Evolutionary conservation across 768 basidiomycete genomes (phyloP), one percentile per base, ranked within the genome.

Genomic region (Agaricus subrufescens): DNA sequence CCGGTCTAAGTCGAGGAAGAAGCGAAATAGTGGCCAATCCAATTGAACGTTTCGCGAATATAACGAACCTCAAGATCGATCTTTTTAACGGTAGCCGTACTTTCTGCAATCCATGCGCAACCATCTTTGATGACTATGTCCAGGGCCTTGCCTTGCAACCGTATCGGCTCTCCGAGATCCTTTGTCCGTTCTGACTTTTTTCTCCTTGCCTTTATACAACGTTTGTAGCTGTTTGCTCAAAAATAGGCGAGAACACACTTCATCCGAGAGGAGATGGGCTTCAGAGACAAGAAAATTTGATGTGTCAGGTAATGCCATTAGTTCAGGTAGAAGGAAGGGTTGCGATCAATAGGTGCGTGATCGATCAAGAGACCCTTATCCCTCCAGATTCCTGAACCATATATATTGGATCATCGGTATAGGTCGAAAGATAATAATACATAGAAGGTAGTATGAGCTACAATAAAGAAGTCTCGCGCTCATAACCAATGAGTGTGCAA

Each of bases 91-190:
- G 86, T 77, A 54, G 85, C 82, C 0, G 91, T 87, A 64, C 88
- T 95, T 67, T 94, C 95, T 25, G 90, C 94, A 45, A 92, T 85
- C 91, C 91, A 98, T 0, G 84, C 92, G 23, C 81, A 69, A 39
- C 82, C 77, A 4, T 78, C 87, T 37, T 77, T 72, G 45, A 97
- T 70, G 26, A 83, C 72, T 5, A 97, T 74, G 25, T 79, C 83
- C 38, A 98, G 71, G 3, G 93, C 84, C 64, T 87, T 93, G 29
- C 87, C 88, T 6, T 76, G 64, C 37, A 97, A 78, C 52, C 84
- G 75, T 56, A 98, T 86, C 2, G 96, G 94, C 25, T 82, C 75
- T 2, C 96, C 96, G 23, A 91, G 70, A 2, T 79, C 70, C 62
- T 89, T 90, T 38, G 79, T 85, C 48, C 79, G 77, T 60, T 86